Evolutionary conservation across 768 basidiomycete genomes (phyloP).

Genomic region (Lactarius akahatsu): DNA sequence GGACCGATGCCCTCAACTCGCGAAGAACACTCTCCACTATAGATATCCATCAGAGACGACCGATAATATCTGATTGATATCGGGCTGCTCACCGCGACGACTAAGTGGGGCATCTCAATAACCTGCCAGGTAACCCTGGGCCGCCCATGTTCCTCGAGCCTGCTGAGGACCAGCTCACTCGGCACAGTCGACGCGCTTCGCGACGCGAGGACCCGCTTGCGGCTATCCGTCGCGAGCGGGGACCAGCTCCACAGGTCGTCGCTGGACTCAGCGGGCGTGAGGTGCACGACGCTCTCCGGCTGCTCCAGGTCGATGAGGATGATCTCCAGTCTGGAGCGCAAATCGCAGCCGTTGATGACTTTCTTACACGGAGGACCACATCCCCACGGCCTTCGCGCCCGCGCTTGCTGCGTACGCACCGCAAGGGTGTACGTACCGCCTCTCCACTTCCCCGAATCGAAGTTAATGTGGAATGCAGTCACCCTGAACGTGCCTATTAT

Average conservation of each 20-base stretch:
- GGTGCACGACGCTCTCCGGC: constrained; percentile 10
- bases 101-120: constrained; percentile 25
- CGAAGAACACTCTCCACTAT: constrained; percentile 22
- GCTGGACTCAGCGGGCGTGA: constrained; percentile 23
- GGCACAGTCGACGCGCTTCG: constrained; percentile 25
- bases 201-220: constrained; percentile 25
- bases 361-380: constrained; percentile 37
- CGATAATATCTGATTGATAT: not conserved
- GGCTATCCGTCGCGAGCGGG: constrained; percentile 27
- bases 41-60: not conserved
- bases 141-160: constrained; percentile 20
- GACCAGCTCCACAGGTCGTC: constrained; percentile 28
- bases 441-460: not conserved
- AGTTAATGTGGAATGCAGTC: constrained; percentile 22
- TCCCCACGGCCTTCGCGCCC: constrained; percentile 29
- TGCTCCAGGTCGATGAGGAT: constrained; percentile 30
- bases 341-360: constrained; percentile 26
- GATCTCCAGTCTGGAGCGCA: constrained; percentile 30
- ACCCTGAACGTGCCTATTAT: constrained; percentile 36
- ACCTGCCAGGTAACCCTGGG: constrained; percentile 25
- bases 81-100: constrained; percentile 19
- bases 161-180: constrained; percentile 30
- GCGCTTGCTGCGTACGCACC: constrained; percentile 25
- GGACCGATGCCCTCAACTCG: constrained; percentile 19
- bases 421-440: constrained; percentile 31